phyloP scores from a whole-genome alignment of 2,329 filamentous ascomycete genomes.

The Colletotrichum sansevieriae region DNA sequence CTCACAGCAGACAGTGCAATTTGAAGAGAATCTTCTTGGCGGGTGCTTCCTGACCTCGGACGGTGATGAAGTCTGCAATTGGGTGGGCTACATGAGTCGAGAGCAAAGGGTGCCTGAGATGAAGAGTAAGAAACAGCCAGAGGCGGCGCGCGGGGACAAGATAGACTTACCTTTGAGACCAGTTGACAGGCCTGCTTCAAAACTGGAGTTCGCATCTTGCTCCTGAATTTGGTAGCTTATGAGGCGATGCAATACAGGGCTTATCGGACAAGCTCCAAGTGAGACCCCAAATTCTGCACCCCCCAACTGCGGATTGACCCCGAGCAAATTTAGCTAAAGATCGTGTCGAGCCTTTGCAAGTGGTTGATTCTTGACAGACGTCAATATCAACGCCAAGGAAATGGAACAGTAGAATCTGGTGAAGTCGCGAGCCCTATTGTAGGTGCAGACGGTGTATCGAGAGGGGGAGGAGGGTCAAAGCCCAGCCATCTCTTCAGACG shows the following conservation, averaged over 20 bases:
- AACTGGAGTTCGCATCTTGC: conserved; percentile 31
- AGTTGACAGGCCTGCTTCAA: conserved; percentile 35
- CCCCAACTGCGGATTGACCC: not conserved
- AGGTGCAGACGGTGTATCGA: conserved; percentile 18
- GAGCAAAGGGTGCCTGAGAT: conserved; percentile 22
- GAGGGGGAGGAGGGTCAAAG: conserved; percentile 34
- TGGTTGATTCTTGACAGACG: not conserved
- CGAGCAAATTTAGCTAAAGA: not conserved
- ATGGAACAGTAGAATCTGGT: not conserved
- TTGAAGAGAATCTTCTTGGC: conserved; percentile 36
- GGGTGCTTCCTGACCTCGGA: conserved; percentile 21
- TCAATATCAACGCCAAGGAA: too few species aligned
- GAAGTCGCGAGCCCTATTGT: conserved; percentile 9
- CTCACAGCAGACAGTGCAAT: conserved; percentile 34
- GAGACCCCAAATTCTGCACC: not conserved
- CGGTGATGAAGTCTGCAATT: conserved; percentile 36
- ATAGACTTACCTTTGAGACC: conserved; percentile 27
- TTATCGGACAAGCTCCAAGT: not conserved
- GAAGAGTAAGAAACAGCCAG: conserved; percentile 2
- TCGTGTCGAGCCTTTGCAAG: not conserved
- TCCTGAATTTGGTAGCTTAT: not conserved
- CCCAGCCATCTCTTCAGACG: conserved; percentile 36
- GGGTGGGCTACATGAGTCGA: conserved; percentile 29
- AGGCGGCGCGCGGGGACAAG: not conserved
- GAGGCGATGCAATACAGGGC: not conserved